Evolutionary conservation across 2,329 filamentous ascomycete species (phyloP).

Genomic region (Fusarium setosum): DNA sequence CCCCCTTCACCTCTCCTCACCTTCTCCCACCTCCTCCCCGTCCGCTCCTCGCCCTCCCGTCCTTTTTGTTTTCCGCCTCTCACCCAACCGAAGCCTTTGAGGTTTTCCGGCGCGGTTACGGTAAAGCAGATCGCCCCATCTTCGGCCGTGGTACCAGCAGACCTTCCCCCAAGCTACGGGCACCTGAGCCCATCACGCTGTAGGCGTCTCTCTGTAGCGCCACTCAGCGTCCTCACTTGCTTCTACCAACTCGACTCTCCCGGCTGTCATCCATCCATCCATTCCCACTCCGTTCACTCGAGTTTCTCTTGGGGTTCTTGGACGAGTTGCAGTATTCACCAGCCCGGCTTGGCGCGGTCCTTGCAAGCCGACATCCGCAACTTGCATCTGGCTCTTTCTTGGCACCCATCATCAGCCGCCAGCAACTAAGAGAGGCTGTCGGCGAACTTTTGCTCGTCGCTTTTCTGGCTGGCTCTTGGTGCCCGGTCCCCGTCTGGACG

Average conservation of each 20-base stretch:
- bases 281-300: not conserved
- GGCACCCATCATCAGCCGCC: conserved; percentile 34
- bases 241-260: too few relatives aligned
- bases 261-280: too few relatives aligned
- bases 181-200: conserved; percentile 39
- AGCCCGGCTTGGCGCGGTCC: conserved; percentile 9
- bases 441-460: not conserved
- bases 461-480: conserved; percentile 2
- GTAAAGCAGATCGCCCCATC: conserved; percentile 28
- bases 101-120: conserved; percentile 29
- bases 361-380: conserved; percentile 35
- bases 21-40: conserved; percentile 17
- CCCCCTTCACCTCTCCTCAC: conserved; percentile 25
- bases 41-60: not conserved
- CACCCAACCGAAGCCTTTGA: conserved; percentile 10
- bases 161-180: conserved; percentile 18
- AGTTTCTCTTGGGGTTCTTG: not conserved
- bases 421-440: conserved; percentile 18
- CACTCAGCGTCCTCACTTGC: conserved; percentile 38
- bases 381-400: conserved; percentile 32
- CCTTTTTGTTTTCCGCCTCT: not conserved
- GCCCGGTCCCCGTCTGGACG: not conserved
- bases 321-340: not conserved
- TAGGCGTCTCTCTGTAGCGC: conserved; percentile 35
- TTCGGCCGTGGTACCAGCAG: conserved; percentile 30